These are phyloP conservation scores for Crassisporium funariophilum DNA, from an alignment of 768 basidiomycete species.

Conservation along the genomic window DNA sequence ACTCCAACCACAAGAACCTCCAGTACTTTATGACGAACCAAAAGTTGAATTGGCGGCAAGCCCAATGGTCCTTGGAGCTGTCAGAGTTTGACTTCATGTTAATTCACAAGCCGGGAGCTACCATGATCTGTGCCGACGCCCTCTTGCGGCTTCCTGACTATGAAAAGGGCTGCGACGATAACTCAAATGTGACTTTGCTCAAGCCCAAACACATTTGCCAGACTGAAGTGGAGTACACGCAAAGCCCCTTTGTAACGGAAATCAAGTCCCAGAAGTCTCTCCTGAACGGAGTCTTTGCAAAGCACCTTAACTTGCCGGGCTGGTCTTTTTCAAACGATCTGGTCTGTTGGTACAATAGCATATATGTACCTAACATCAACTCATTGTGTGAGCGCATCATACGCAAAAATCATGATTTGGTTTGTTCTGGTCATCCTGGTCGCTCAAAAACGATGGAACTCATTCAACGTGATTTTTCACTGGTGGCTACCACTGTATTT, in stretches of 20 bases:
- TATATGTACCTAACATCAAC: slow-evolving; percentile 13
- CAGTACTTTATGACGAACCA: background rate
- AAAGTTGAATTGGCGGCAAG: background rate
- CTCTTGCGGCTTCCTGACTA: slow-evolving; percentile 26
- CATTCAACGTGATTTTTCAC: slow-evolving; percentile 26
- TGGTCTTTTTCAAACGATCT: slow-evolving; percentile 8
- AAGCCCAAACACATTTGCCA: slow-evolving; percentile 9
- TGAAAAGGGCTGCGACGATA: slow-evolving; percentile 18
- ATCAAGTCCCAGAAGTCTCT: background rate
- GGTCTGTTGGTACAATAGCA: slow-evolving; percentile 9
- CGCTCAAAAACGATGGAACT: slow-evolving; percentile 30
- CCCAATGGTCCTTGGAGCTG: slow-evolving; percentile 37
- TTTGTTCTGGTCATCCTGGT: slow-evolving; percentile 35
- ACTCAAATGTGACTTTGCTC: slow-evolving; percentile 13
- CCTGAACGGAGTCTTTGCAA: background rate
- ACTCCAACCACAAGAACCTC: background rate
- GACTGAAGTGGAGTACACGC: background rate
- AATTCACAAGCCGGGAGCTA: slow-evolving; percentile 27
- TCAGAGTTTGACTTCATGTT: slow-evolving; percentile 33
- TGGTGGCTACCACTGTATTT: too few species aligned
- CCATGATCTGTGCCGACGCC: slow-evolving; percentile 22
- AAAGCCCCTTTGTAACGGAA: background rate
- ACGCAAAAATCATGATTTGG: slow-evolving; percentile 14
- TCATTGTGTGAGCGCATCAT: slow-evolving; percentile 8
- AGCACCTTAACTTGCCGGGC: background rate